phyloP scores from a whole-genome alignment of 1,139 yeast species.

The Diutina ranongensis region DNA sequence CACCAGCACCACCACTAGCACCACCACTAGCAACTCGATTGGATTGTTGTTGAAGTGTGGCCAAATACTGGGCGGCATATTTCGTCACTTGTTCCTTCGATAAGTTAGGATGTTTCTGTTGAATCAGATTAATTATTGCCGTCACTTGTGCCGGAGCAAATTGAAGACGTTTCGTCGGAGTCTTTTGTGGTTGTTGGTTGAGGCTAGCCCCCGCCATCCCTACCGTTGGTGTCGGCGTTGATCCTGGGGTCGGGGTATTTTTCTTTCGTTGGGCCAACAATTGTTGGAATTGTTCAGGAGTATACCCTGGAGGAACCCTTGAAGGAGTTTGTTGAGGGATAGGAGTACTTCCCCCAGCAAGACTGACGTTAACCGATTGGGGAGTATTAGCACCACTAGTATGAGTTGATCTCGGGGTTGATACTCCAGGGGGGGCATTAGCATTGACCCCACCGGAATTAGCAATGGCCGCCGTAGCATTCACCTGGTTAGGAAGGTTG shows the following conservation, averaged over 20 bases:
- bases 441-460: not conserved
- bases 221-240: slow-evolving; percentile 1
- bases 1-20: too few species aligned
- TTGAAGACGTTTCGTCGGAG: slow-evolving; percentile 19
- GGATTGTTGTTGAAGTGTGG: slow-evolving; percentile 42
- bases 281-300: slow-evolving; percentile 2
- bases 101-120: slow-evolving; percentile 55
- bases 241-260: slow-evolving; percentile 3
- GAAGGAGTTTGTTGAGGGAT: slow-evolving; percentile 1
- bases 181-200: not conserved
- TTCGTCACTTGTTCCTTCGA: slow-evolving; percentile 64
- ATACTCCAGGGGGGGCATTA: not conserved
- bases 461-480: not conserved
- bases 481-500: not conserved
- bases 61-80: slow-evolving; percentile 60
- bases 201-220: slow-evolving; percentile 6
- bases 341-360: slow-evolving; percentile 5
- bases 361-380: slow-evolving; percentile 7
- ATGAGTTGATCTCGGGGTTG: not conserved
- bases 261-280: not conserved
- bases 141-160: slow-evolving; percentile 57
- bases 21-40: slow-evolving; percentile 12
- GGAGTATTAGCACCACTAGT: slow-evolving; percentile 6
- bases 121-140: slow-evolving; percentile 58
- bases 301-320: slow-evolving; percentile 4